Evolutionary conservation across 2,329 filamentous ascomycete genomes (phyloP).

Genomic region (Aspergillus niger): DNA sequence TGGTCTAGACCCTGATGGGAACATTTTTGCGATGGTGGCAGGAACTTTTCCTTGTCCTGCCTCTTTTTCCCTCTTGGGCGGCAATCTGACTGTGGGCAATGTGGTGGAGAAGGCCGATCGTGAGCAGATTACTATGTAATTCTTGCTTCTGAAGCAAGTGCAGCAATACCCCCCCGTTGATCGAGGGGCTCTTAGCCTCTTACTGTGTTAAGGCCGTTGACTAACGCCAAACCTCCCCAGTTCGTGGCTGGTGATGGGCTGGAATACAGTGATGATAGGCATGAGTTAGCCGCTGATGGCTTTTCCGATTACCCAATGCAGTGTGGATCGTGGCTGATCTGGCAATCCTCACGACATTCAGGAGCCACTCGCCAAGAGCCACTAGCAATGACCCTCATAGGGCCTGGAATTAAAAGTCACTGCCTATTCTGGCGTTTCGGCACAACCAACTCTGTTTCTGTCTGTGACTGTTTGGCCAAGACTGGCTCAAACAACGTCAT

Average conservation of each 20-base stretch:
- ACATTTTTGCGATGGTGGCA: too few relatives aligned
- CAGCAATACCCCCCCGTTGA: not conserved
- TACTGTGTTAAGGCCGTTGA: not conserved
- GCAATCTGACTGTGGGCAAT: not conserved
- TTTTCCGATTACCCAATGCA: not conserved
- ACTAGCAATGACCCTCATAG: not conserved
- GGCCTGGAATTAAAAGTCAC: not conserved
- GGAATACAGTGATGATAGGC: not conserved
- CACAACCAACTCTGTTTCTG: not conserved
- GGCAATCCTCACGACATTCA: not conserved
- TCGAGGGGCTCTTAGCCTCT: not conserved
- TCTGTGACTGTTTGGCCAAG: not conserved
- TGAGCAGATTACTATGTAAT: not conserved
- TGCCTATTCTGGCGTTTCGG: not conserved
- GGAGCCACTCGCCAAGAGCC: not conserved
- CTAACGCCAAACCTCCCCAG: not conserved
- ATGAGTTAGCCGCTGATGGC: not conserved
- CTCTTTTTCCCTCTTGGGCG: not conserved
- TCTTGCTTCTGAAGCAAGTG: too few relatives aligned
- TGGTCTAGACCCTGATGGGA: not conserved
- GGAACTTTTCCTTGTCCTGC: not conserved
- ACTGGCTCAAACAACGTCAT: not conserved
- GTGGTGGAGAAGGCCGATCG: not conserved
- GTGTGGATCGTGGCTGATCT: constrained; percentile 1
- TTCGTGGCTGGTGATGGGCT: not conserved